These are phyloP conservation scores for Heterobasidion occidentale DNA, from an alignment of 1,284 basidiomycete species.

Conservation along the genomic window DNA sequence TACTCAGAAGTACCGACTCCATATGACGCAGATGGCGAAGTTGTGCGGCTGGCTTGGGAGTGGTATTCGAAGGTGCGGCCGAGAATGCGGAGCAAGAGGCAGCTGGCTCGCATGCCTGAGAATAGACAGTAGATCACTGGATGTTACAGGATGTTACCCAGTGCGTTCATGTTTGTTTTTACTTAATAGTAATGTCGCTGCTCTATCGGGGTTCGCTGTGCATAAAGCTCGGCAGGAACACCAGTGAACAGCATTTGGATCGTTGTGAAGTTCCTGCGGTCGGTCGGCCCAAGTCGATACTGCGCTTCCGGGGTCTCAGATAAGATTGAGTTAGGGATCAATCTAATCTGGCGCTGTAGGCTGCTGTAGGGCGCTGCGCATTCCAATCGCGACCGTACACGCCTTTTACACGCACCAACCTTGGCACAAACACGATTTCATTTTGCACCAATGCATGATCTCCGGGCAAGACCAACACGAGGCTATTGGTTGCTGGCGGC, in stretches of 20 bases:
- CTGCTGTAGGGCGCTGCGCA: too few relatives aligned
- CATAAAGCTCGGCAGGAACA: too few relatives aligned
- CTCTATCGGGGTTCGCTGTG: background rate
- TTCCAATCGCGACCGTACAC: background rate
- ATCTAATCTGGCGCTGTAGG: too few relatives aligned
- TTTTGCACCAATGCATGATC: background rate
- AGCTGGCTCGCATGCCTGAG: constrained; percentile 64
- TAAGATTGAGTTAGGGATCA: too few relatives aligned
- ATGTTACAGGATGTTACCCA: background rate
- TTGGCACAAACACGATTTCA: background rate
- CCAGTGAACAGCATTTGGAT: too few relatives aligned
- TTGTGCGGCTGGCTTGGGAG: constrained; percentile 85
- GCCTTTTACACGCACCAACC: background rate
- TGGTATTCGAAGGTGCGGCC: constrained; percentile 79
- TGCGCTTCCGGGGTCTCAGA: too few relatives aligned
- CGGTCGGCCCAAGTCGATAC: too few relatives aligned
- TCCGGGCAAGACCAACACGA: background rate
- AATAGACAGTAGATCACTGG: constrained; percentile 28
- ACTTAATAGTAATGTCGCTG: background rate
- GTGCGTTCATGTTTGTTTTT: background rate
- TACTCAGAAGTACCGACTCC: constrained; percentile 93
- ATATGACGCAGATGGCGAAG: constrained; percentile 87
- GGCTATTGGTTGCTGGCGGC: background rate
- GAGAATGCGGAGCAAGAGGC: constrained; percentile 60
- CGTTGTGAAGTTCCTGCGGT: too few relatives aligned